These are phyloP conservation scores for Mycosphaerelloides madeirae DNA, from an alignment of 2,329 filamentous ascomycete genomes.

Conservation along the genomic window DNA sequence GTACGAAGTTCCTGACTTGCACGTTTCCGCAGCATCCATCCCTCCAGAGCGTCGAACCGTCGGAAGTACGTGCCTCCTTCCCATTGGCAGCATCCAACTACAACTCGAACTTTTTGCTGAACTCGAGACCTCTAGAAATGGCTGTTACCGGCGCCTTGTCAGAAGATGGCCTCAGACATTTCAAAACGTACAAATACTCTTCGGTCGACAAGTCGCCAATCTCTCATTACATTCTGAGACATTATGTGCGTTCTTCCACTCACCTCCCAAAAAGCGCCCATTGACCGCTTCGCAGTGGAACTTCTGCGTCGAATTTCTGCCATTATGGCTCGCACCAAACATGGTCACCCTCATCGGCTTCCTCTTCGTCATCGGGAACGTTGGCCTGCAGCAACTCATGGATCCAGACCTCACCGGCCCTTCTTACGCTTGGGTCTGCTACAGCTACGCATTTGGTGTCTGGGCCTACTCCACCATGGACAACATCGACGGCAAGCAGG, in stretches of 20 bases:
- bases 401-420: conserved; percentile 81
- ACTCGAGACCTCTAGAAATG: neutral
- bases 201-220: conserved; percentile 93
- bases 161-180: conserved; percentile 82
- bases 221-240: conserved; percentile 87
- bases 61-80: no score
- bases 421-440: conserved; percentile 81
- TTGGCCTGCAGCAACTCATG: conserved; percentile 67
- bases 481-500: conserved; percentile 98
- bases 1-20: no score
- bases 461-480: conserved; percentile 99
- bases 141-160: conserved; percentile 50
- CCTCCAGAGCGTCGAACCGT: no score
- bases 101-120: no score
- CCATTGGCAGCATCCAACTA: no score
- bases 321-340: conserved; percentile 94
- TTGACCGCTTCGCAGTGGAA: conserved; percentile 68
- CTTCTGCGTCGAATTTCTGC: conserved; percentile 83
- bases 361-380: conserved; percentile 84
- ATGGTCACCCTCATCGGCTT: conserved; percentile 96
- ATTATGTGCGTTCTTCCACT: no score
- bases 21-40: no score
- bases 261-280: no score
- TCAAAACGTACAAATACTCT: conserved; percentile 96
- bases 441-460: conserved; percentile 88